Base-by-base conservation (phyloP, 2,329 filamentous ascomycete genomes). In the Cercospora sp. region DNA sequence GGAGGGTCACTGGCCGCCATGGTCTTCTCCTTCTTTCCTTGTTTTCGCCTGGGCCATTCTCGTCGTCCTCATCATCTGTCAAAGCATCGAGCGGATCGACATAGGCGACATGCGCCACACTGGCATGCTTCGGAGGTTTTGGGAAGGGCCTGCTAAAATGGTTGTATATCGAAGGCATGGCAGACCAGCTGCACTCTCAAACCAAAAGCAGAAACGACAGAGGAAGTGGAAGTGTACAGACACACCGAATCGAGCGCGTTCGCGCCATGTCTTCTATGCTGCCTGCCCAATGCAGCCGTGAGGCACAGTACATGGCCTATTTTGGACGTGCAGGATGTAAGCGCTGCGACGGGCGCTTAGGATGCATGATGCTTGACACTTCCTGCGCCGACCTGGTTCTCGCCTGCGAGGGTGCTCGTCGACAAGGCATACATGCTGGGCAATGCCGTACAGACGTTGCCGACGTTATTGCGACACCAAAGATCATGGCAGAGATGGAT, bases 301-400 rank as follows among this genome's bases (percentile, higher is more conserved):
- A 63, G 65, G 65, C 65, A 67, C 65, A 67, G 65, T 55, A 53
- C 65, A 67, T 53, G 65, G 48, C 40, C 31, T 30, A 40, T 40
- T 58, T 51, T 28, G 31, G 53, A n/a, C 23, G 26, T 30, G 30
- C 51, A 64, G 62, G 51, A 28, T 59, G 33, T 30, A 58, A 30
- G 62, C 62, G 62, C 62, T 64, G 51, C 53, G 62, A 26, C 12
- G 51, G 62, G 62, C 62, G 62, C 62, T 57, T 64, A 64, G 45
- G 31, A 45, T 18, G 59, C 53, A 57, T 28, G 26, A 57, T 57
- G 53, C 53, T 57, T 28, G 53, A 36, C 33, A 16, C 13, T 13
- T 6, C 10, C 33, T 36, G 33, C 33, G 13, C 33, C 16, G 33
- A 1, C 33, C 33, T 36, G 10, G 33, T 6, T 36, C 33, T 36